A percentile compares a stretch with the other conserved stretches of the same genome.
Evolutionary conservation across 352 stramenopile species (phyloP).

Genomic region (Globisporangium nagaii): DNA sequence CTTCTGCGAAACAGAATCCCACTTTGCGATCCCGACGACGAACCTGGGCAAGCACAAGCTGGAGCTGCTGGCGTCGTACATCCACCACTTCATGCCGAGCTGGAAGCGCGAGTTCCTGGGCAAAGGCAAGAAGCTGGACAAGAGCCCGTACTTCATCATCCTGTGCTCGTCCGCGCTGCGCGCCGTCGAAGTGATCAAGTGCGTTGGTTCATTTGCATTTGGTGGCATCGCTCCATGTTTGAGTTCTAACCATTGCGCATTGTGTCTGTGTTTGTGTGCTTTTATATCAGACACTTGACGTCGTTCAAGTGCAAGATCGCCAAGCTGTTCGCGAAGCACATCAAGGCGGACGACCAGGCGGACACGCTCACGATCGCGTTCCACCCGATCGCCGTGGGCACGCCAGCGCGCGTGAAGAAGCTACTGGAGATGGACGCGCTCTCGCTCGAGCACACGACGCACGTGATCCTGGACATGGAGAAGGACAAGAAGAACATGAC

Average conservation of each 20-base stretch:
- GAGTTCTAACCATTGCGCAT: too few species aligned
- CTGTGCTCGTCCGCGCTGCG: constrained; percentile 89
- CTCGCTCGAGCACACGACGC: constrained; percentile 72
- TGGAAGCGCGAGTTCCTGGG: constrained; percentile 78
- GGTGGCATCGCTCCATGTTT: too few species aligned
- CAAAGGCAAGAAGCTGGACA: constrained; percentile 77
- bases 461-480: constrained; percentile 83
- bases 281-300: constrained; percentile 43
- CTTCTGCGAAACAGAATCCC: constrained; percentile 34
- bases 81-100: constrained; percentile 60
- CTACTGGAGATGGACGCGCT: constrained; percentile 71
- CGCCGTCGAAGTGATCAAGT: constrained; percentile 92
- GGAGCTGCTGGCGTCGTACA: constrained; percentile 61
- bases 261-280: not conserved
- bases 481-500: constrained; percentile 86
- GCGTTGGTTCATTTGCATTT: constrained; percentile 6
- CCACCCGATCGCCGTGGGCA: constrained; percentile 77
- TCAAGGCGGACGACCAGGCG: constrained; percentile 88
- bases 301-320: constrained; percentile 89
- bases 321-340: constrained; percentile 96
- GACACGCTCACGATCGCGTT: constrained; percentile 70
- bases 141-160: constrained; percentile 89
- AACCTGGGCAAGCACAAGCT: constrained; percentile 81
- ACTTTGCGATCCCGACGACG: constrained; percentile 47
- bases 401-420: constrained; percentile 69